These are phyloP conservation scores for Rhizophagus prolifer DNA, from an alignment of 192 early-diverging fungal species.

Conservation along the genomic window DNA sequence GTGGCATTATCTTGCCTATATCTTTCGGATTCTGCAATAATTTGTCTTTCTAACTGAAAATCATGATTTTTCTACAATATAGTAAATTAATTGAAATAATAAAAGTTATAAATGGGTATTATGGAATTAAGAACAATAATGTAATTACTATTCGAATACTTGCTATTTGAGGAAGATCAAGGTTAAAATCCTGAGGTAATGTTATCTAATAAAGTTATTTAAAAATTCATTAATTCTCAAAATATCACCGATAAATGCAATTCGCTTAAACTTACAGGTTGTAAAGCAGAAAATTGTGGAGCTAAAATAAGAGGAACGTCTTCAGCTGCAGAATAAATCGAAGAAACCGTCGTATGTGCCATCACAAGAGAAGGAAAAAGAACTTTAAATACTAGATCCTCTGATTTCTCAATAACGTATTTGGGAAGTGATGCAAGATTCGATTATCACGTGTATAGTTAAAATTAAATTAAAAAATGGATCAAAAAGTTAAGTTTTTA, in stretches of 20 bases:
- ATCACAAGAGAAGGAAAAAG: neutral
- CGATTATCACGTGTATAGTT: neutral
- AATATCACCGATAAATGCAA: neutral
- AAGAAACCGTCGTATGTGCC: conserved; percentile 1
- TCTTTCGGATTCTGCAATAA: conserved; percentile 47
- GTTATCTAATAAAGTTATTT: neutral
- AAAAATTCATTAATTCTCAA: neutral
- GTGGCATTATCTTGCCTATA: conserved; percentile 36
- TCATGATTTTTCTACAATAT: conserved; percentile 43
- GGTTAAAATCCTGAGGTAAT: conserved; percentile 7
- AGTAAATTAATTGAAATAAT: too few relatives aligned
- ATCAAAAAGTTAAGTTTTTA: too few relatives aligned
- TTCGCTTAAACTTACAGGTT: conserved; percentile 8
- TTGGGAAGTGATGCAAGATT: neutral
- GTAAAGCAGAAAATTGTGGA: conserved; percentile 16
- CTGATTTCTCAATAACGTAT: neutral
- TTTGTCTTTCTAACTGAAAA: conserved; percentile 54
- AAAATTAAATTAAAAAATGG: too few relatives aligned
- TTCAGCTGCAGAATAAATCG: conserved; percentile 22
- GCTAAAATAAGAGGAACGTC: conserved; percentile 30
- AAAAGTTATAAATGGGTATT: too few relatives aligned
- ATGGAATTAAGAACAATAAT: too few relatives aligned
- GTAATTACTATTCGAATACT: neutral
- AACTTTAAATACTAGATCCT: too few relatives aligned
- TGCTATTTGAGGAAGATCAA: neutral